phyloP scores from a whole-genome alignment of 208 protist genomes.

The Tetramitus jugosus region DNA sequence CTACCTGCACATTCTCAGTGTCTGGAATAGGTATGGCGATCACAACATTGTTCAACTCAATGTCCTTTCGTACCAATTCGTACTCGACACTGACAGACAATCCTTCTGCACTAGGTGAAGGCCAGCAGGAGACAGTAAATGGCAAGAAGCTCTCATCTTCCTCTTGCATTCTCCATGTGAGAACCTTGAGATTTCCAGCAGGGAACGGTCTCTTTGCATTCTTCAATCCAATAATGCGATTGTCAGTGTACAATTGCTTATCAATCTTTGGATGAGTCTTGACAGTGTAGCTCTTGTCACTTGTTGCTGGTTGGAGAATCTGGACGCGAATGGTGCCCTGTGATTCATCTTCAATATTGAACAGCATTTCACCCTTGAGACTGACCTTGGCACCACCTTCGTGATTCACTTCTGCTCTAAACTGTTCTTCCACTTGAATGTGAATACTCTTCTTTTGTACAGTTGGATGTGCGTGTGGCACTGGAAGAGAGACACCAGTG shows the following conservation, averaged over 20 bases:
- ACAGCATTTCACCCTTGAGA: conserved; percentile 14
- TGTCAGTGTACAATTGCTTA: not conserved
- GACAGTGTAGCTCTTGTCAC: not conserved
- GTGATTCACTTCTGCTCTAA: not conserved
- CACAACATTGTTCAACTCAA: not conserved
- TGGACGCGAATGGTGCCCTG: not conserved
- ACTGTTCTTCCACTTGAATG: not conserved
- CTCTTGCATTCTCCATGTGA: not conserved
- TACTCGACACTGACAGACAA: not conserved
- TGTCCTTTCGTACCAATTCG: not conserved
- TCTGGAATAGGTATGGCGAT: conserved; percentile 9
- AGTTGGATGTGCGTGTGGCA: too few species aligned
- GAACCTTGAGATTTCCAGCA: conserved; percentile 1
- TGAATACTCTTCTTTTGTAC: conserved; percentile 1
- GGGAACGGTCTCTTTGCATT: not conserved
- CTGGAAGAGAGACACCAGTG: not conserved
- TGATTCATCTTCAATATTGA: not conserved
- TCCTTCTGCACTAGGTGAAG: not conserved
- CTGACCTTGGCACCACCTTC: not conserved
- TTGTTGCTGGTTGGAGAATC: not conserved
- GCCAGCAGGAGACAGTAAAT: conserved; percentile 15
- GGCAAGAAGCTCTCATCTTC: not conserved
- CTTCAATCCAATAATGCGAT: not conserved
- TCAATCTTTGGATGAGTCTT: conserved; percentile 12
- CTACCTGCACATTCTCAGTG: not conserved